phyloP scores from a whole-genome alignment of 768 basidiomycete genomes.

The button mushroom (Agaricus bisporus) region DNA sequence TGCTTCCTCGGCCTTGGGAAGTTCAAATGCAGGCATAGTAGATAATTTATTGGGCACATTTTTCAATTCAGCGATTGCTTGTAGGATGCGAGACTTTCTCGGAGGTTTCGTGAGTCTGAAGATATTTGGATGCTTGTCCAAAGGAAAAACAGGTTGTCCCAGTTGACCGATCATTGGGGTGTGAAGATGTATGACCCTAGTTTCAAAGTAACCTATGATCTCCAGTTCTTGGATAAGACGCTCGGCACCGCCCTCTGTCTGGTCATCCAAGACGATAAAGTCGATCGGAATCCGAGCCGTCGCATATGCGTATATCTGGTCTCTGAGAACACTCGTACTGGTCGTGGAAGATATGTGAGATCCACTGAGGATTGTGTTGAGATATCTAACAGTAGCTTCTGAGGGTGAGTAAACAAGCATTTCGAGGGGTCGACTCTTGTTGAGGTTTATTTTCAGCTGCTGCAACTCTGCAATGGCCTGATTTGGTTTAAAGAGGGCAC shows the following conservation, averaged over 20 bases:
- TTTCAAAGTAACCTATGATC: slow-evolving; percentile 39
- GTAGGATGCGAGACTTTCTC: slow-evolving; percentile 51
- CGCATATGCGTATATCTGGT: slow-evolving; percentile 25
- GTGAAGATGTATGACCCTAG: slow-evolving; percentile 66
- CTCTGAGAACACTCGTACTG: slow-evolving; percentile 33
- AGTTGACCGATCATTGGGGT: slow-evolving; percentile 61
- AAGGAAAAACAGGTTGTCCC: slow-evolving; percentile 44
- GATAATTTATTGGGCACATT: slow-evolving; percentile 42
- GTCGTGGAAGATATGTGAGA: slow-evolving; percentile 42
- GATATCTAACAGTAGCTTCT: slow-evolving; percentile 46
- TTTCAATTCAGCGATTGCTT: slow-evolving; percentile 55
- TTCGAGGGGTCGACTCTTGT: slow-evolving; percentile 37
- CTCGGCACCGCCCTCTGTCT: slow-evolving; percentile 52
- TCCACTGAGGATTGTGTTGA: slow-evolving; percentile 50
- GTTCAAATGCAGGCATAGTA: slow-evolving; percentile 27
- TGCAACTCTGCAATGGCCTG: slow-evolving; percentile 45
- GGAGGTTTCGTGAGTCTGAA: slow-evolving; percentile 71
- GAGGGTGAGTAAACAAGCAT: slow-evolving; percentile 58
- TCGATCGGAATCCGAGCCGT: slow-evolving; percentile 36
- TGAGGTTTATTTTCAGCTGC: slow-evolving; percentile 39
- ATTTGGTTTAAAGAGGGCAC: neutral
- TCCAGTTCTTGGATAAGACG: slow-evolving; percentile 47
- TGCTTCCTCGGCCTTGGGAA: slow-evolving; percentile 39
- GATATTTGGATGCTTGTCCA: slow-evolving; percentile 46
- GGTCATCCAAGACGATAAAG: slow-evolving; percentile 64